These are phyloP conservation scores for Xylariales sp. DNA, from an alignment of 2,329 filamentous ascomycete species.

Conservation along the genomic window DNA sequence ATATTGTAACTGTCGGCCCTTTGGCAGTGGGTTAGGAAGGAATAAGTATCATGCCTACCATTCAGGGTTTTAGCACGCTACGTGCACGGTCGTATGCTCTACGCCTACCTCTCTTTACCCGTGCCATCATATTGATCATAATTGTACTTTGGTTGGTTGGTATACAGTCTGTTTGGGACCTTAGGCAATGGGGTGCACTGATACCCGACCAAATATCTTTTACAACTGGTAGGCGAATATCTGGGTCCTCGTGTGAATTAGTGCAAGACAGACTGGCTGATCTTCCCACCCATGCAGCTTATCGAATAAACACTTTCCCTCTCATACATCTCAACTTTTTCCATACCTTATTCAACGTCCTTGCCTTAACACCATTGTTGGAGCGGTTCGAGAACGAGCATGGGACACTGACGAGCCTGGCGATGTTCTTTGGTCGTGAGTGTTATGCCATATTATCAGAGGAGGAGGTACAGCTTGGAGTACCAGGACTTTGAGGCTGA, in stretches of 20 bases:
- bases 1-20: too few relatives aligned
- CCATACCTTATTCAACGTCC: slow-evolving; percentile 73
- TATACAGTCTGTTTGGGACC: slow-evolving; percentile 65
- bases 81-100: slow-evolving; percentile 77
- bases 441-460: slow-evolving; percentile 15
- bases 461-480: neutral
- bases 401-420: slow-evolving; percentile 82
- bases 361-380: slow-evolving; percentile 80
- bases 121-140: slow-evolving; percentile 63
- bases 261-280: neutral
- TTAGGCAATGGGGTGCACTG: slow-evolving; percentile 74
- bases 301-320: slow-evolving; percentile 88
- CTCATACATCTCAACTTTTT: slow-evolving; percentile 79
- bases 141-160: slow-evolving; percentile 65
- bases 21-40: too few relatives aligned
- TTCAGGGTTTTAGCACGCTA: slow-evolving; percentile 60
- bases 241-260: too few relatives aligned
- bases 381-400: slow-evolving; percentile 92
- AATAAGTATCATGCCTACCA: slow-evolving; percentile 25
- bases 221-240: slow-evolving; percentile 56
- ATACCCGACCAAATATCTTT: slow-evolving; percentile 73
- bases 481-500: neutral
- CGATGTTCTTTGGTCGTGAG: slow-evolving; percentile 88
- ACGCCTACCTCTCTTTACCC: slow-evolving; percentile 84
- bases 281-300: slow-evolving; percentile 54